Percentiles rank a stretch among this genome's conserved stretches.
phyloP scores from a whole-genome alignment of 2,329 filamentous ascomycete species.

The Calonectria hawksworthii region DNA sequence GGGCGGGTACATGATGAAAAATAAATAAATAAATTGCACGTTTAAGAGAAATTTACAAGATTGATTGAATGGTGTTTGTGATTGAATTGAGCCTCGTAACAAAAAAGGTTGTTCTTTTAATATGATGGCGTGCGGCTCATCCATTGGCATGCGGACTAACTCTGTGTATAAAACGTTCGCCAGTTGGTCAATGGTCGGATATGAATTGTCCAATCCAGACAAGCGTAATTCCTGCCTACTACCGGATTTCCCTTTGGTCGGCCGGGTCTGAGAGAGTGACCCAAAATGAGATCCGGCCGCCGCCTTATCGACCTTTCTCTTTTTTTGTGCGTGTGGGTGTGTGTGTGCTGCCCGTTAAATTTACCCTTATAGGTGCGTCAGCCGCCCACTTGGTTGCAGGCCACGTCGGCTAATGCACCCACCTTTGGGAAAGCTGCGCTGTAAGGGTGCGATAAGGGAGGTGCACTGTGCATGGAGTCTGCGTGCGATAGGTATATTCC shows the following conservation, averaged over 20 bases:
- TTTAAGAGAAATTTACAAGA: not conserved
- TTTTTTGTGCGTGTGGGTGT: not conserved
- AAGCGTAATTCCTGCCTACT: not conserved
- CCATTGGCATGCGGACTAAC: not conserved
- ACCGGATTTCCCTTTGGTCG: not conserved
- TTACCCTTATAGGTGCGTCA: slow-evolving; percentile 6
- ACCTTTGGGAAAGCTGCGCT: not conserved
- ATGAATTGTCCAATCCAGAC: slow-evolving; percentile 13
- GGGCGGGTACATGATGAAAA: slow-evolving; percentile 41
- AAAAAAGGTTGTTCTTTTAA: not conserved
- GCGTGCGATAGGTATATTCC: slow-evolving; percentile 15
- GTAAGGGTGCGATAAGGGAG: not conserved
- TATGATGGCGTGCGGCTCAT: no score
- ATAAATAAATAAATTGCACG: not conserved
- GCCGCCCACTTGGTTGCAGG: not conserved
- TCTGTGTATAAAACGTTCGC: not conserved
- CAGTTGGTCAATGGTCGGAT: not conserved
- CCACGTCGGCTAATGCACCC: slow-evolving; percentile 20
- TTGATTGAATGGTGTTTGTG: not conserved
- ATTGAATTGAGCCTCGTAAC: not conserved
- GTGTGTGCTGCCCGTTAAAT: not conserved
- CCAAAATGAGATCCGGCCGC: not conserved
- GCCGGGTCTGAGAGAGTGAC: not conserved
- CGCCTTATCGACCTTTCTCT: not conserved
- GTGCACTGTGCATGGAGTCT: not conserved